Evolutionary conservation across 768 basidiomycete species (phyloP), one percentile per base, ranked within the genome.

Genomic region (Suillus clintonianus): DNA sequence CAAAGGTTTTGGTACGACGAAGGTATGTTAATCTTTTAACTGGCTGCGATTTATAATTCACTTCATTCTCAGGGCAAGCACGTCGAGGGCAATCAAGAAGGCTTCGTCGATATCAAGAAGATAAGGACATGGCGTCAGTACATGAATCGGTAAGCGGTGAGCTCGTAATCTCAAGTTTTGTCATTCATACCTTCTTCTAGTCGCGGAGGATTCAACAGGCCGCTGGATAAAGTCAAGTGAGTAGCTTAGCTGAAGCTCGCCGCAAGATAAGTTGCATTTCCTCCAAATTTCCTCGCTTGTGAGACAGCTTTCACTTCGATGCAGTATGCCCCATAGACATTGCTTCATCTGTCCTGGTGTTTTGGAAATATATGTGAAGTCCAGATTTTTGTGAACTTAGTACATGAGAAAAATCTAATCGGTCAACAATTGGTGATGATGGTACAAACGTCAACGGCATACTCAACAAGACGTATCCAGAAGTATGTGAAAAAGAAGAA

Each of bases 101-200:
- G 89, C 50, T 70, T 64, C 42, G 83, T 81, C 41, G 76, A 86
- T 60, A 76, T 90, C 68, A 95, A 92, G 83, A 95, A 94, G 79
- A 86, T 85, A 62, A 82, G 94, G 64, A 96, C 94, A 30, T 97
- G 95, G 96, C 83, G 95, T 67, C 97, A 99, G 77, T 99, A 99
- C 76, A 99, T 99, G 97, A 98, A 98, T 76, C 86, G 95, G 87
- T 89, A 69, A 55, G 83, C 9, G 64, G 37, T 65, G n/a, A 14
- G 34, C 36, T 24, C 30, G 50, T 14, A 51, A 39, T 61, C 22
- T 37, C 43, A 58, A n/a, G 32, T 65, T 43, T 60, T 50, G 65
- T 34, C 69, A 32, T 67, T 62, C 62, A 63, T 11, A 54, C 61
- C 61, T 67, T 56, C 47, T 66, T 62, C 67, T 66, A 90, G 92